Evolutionary conservation across 192 early-diverging fungal species (phyloP).

Genomic region (Backusella tarrabulga): DNA sequence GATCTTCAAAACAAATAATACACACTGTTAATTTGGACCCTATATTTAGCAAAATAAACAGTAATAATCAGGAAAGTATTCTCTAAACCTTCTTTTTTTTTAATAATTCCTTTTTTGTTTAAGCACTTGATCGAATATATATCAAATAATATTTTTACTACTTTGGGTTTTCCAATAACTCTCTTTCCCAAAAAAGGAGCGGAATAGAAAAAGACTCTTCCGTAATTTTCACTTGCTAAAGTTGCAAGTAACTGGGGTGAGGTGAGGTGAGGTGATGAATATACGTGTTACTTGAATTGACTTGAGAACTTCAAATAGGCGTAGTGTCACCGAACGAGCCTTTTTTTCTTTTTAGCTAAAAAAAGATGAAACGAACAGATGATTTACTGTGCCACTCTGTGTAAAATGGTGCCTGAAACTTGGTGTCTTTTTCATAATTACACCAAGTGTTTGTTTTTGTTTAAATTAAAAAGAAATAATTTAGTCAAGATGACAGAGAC

Average conservation of each 20-base stretch:
- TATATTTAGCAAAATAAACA: background rate
- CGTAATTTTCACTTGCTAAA: background rate
- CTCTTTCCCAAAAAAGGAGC: background rate
- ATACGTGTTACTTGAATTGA: background rate
- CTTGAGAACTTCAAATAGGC: background rate
- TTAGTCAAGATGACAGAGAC: background rate
- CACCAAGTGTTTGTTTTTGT: background rate
- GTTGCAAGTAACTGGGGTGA: background rate
- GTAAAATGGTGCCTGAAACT: background rate
- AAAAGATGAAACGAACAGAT: background rate
- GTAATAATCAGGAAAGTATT: background rate
- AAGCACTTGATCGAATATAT: background rate
- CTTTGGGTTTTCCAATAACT: background rate
- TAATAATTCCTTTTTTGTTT: constrained; percentile 1
- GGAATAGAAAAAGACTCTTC: background rate
- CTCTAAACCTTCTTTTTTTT: background rate
- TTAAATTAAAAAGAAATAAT: background rate
- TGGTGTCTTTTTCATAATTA: background rate
- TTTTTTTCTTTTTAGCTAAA: background rate
- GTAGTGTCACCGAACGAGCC: background rate
- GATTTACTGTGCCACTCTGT: background rate
- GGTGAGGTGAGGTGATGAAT: background rate
- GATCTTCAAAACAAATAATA: constrained; percentile 7
- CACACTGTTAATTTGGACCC: background rate
- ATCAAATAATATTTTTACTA: background rate